Evolutionary conservation across 164 flowering plant species (phyloP), one percentile per base, ranked within the genome.

Genomic region (Nymphaea colorata): DNA sequence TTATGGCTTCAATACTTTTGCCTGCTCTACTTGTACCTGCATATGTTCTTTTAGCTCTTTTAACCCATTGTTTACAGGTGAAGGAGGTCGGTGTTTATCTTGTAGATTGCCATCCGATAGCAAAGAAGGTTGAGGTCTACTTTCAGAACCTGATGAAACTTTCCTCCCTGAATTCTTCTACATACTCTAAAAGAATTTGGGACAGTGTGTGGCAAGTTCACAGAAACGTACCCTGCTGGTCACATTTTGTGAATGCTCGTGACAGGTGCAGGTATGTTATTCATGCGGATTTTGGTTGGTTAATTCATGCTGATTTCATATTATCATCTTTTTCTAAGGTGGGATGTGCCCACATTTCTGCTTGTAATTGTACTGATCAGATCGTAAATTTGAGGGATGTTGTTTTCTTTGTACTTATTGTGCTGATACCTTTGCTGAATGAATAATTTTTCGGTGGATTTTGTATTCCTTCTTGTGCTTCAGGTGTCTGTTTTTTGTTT

Each of bases 211-310:
- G 94, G 94, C 97, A 90, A 76, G 64, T 79, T 59, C 71, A 68
- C 55, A 80, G 98, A 78, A 80, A 77, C 73, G 94, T 90, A 69
- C 98, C 98, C 59, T 93, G 98, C 71, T 93, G 98, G 98, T 93
- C 98, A n/a, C 90, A 87, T 80, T 93, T 89, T 68, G 55, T 91
- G 45, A 64, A 73, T 15, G 59, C 72, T 15, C 66, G 79, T 62
- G 71, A 65, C 66, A 83, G 91, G 69, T 93, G 97, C 88, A 90
- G 87, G 97, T 90, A 81, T 47, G 78, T 45, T n/a, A 63, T 69
- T 14, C 45, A 61, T 61, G 63, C 25, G 5, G 5, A 45, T 45
- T 10, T 5, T 45, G 11, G 53, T 61, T 61, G 63, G 15, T 5
- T 6, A 61, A 5, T 61, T 61, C 5, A 61, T 61, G 63, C 17